Evolutionary conservation across 1,139 yeast species (phyloP).

Genomic region (Magnusiomyces tetraspermus): DNA sequence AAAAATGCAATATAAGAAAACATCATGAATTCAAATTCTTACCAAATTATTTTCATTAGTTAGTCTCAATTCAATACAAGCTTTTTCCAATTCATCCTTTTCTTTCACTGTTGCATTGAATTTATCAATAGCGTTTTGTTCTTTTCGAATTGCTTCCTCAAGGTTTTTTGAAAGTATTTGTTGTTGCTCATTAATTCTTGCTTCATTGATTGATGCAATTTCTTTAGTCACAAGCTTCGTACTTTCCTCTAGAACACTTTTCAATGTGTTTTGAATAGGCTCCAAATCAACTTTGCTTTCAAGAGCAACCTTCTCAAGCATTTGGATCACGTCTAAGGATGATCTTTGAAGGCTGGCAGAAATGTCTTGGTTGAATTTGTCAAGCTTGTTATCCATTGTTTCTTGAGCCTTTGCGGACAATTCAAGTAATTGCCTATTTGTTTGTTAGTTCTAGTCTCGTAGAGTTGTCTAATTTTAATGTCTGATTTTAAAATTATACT

Average conservation of each 20-base stretch:
- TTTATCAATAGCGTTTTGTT: not conserved
- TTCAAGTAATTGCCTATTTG: not conserved
- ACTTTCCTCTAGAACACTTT: not conserved
- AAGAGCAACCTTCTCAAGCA: not conserved
- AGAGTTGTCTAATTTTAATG: no score
- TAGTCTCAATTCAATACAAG: not conserved
- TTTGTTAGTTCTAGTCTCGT: not conserved
- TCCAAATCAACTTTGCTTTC: not conserved
- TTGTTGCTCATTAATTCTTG: not conserved
- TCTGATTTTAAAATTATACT: no score
- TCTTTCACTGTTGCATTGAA: not conserved
- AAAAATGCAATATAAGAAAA: not conserved
- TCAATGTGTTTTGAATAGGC: not conserved
- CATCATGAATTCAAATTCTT: constrained; percentile 1
- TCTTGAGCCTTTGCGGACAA: not conserved
- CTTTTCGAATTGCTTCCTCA: not conserved
- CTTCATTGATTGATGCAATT: not conserved
- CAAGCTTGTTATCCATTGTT: not conserved
- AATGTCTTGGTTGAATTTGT: not conserved
- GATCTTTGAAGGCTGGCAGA: not conserved
- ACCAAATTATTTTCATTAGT: not conserved
- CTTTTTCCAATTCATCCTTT: not conserved
- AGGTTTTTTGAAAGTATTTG: not conserved
- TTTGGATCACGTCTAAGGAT: not conserved
- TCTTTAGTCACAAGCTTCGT: not conserved